Conservation (phyloP, 1,284 basidiomycete genomes). For the Trametes sp. region DNA sequence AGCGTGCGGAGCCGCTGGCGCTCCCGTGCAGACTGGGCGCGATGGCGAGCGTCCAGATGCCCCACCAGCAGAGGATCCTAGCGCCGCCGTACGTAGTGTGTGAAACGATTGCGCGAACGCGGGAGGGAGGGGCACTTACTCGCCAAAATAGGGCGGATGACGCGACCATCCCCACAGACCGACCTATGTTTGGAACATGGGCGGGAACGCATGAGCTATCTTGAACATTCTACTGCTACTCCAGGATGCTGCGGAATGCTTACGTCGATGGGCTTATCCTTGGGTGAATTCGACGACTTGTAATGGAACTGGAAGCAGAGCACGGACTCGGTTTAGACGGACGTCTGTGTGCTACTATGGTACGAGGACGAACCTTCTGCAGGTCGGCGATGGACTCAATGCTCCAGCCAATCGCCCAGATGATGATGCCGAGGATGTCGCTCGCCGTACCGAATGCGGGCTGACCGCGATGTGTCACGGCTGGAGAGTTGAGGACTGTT, state of each 20-base stretch:
- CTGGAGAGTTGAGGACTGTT: slow-evolving; percentile 73
- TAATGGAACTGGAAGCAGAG: slow-evolving; percentile 52
- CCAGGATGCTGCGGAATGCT: too few species aligned
- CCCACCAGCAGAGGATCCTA: slow-evolving; percentile 79
- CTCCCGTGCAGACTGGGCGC: slow-evolving; percentile 61
- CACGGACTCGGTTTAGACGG: slow-evolving; percentile 31
- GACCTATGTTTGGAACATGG: slow-evolving; percentile 40
- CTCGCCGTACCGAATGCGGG: slow-evolving; percentile 67
- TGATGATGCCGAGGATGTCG: slow-evolving; percentile 74
- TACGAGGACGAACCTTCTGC: slow-evolving; percentile 60
- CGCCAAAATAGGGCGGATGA: slow-evolving; percentile 81
- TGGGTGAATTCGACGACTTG: slow-evolving; percentile 56
- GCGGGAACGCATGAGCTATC: too few species aligned
- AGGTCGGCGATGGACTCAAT: slow-evolving; percentile 69
- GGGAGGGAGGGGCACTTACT: slow-evolving; percentile 51
- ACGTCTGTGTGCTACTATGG: not conserved
- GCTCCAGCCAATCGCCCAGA: slow-evolving; percentile 70
- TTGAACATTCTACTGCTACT: too few species aligned
- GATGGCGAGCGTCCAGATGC: slow-evolving; percentile 70
- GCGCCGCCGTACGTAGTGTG: not conserved
- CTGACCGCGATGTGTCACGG: slow-evolving; percentile 57
- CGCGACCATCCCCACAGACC: slow-evolving; percentile 70
- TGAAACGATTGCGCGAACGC: not conserved
- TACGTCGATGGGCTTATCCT: slow-evolving; percentile 58
- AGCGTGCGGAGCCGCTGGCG: slow-evolving; percentile 49